phyloP scores from a whole-genome alignment of 1,139 yeast genomes.

The Taphrina pruni region DNA sequence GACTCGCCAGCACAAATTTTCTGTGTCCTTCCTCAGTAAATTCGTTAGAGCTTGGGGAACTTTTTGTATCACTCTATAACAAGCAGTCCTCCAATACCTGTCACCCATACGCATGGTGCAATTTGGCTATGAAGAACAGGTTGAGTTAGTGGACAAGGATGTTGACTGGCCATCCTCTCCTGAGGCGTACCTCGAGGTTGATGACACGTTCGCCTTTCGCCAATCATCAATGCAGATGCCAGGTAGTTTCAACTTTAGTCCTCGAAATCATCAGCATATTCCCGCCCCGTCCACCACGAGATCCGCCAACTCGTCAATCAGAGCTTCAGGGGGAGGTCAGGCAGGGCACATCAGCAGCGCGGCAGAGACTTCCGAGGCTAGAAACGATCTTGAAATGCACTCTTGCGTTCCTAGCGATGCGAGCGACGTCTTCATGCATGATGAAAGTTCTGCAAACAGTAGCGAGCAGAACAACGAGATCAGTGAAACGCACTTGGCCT shows the following conservation, averaged over 20 bases:
- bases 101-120: slow-evolving; percentile 10
- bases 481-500: background rate
- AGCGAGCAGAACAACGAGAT: background rate
- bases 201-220: slow-evolving; percentile 10
- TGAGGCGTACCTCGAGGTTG: background rate
- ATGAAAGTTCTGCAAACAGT: background rate
- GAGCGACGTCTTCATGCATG: background rate
- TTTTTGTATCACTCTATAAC: no score
- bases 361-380: background rate
- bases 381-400: background rate
- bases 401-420: background rate
- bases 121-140: slow-evolving; percentile 12
- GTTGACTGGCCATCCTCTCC: background rate
- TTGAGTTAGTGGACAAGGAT: background rate
- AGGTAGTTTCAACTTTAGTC: slow-evolving; percentile 7
- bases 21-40: background rate
- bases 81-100: background rate
- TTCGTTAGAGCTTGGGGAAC: no score
- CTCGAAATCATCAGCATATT: background rate
- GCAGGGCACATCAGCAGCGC: background rate
- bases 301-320: background rate
- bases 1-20: background rate
- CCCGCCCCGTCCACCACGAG: background rate
- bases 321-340: background rate
- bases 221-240: slow-evolving; percentile 1